Base-by-base conservation (phyloP, 148 eudicot genomes). In the Limonium bicolor region DNA sequence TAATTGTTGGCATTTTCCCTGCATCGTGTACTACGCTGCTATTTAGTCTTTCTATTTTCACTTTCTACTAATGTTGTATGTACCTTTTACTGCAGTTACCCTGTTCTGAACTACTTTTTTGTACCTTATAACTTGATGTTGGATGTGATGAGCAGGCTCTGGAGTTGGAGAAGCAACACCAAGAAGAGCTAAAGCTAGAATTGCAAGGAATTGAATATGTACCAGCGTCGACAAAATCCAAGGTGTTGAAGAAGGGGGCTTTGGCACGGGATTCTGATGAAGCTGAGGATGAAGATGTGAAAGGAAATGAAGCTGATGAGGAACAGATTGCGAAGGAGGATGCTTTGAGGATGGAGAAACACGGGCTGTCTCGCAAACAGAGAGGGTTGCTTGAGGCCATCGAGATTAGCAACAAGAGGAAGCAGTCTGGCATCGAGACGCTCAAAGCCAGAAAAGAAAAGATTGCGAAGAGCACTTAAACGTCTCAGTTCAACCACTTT, bases 161-260 rank as follows among this genome's bases (percentile, higher is more conserved):
- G 35, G 40, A 22, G 18, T 63, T 39, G 14, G 67, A 80, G 71
- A 65, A 63, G 51, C 69, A 71, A 48, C 66, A 77, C 49, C 95
- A 54, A 7, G 69, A 85, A n/a, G 95, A 84, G 53, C 53, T 85
- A 53, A 69, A 69, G 28, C 59, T 50, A 61, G 99, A 90, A 53
- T 52, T 76, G 39, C 61, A 69, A 68, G 71, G 71, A 29, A 38
- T 44, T 24, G 47, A 45, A 45, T 50, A 20, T 13, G 21, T 62
- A 36, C 19, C 73, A 12, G 27, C 16, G 17, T 24, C n/a, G n/a
- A n/a, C n/a, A n/a, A n/a, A n/a, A n/a, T n/a, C n/a, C n/a, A n/a
- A n/a, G n/a, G n/a, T n/a, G n/a, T n/a, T n/a, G n/a, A n/a, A n/a
- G n/a, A n/a, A n/a, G 20, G 32, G 45, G 2, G 32, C 49, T 56